phyloP scores from a whole-genome alignment of 306 rosid species.

The Acacia acuminata region DNA sequence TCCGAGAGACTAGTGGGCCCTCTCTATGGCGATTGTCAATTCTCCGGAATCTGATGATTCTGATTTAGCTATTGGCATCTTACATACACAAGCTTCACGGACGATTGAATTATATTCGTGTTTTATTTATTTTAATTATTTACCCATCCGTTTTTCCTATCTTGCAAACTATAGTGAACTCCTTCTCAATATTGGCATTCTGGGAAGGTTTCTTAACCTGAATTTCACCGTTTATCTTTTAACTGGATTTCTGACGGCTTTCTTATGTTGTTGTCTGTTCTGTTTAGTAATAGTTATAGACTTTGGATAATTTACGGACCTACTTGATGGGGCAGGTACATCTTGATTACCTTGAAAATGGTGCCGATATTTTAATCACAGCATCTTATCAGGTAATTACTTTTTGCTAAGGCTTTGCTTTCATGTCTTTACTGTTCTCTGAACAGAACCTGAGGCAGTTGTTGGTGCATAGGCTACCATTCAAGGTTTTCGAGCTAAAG shows the following conservation, averaged over 20 bases:
- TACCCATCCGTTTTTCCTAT: background rate
- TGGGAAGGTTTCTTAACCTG: background rate
- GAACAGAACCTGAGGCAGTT: conserved; percentile 11
- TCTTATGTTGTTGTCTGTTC: background rate
- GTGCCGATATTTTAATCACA: conserved; percentile 58
- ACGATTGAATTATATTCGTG: background rate
- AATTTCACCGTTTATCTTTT: conserved; percentile 12
- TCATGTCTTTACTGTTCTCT: background rate
- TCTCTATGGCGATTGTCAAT: background rate
- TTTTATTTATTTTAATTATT: background rate
- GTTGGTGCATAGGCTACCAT: conserved; percentile 51
- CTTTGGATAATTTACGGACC: background rate
- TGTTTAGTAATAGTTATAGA: background rate
- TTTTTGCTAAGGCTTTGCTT: conserved; percentile 8
- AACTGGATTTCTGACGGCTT: background rate
- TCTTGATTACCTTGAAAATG: conserved; percentile 59
- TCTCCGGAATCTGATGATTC: background rate
- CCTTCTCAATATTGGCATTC: background rate
- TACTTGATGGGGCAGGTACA: conserved; percentile 54
- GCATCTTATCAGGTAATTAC: conserved; percentile 56
- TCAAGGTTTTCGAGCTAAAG: conserved; percentile 59
- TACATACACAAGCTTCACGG: background rate
- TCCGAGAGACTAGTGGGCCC: background rate
- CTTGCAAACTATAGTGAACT: background rate
- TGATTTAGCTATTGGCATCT: background rate